Evolutionary conservation across 176 grass and related monocot genomes (phyloP), one percentile per base, ranked within the genome.

Genomic region (Neostapfia colusana): DNA sequence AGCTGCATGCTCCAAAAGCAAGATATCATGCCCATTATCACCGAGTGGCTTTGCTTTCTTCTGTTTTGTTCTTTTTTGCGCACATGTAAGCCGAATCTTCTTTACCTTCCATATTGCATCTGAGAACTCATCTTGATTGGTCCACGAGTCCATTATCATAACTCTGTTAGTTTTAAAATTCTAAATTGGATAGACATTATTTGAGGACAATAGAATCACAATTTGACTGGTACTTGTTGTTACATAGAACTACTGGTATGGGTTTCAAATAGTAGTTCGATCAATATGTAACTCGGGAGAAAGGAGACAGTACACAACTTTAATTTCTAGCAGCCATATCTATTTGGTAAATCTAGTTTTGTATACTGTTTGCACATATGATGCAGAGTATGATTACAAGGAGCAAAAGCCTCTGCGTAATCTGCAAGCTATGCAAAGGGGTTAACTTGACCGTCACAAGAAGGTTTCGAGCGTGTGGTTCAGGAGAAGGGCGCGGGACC

Each of bases 381-480:
- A 31, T 31, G 31, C 38, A 40, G 38, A 8, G 38, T 15, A 16
- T 48, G 3, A 55, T 31, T 28, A 12, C 34, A 4, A 35, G 18
- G 10, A 70, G 65, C 17, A 63, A 35, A 63, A 81, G n/a, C 42
- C 38, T 55, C 28, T 43, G 79, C 69, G 65, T 65, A 74, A 23
- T 65, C 31, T 65, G 40, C 59, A 82, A 65, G 60, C 69, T 43
- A 64, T 7, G 38, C 31, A 8, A 8, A 5, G 48, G 31, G 37
- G 55, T 17, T 16, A 13, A 4, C 63, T 81, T 5, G 23, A 72
- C 68, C 14, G 45, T 40, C 12, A 9, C 44, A 41, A 65, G 79
- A 41, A 65, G 79, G 54, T 25, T 43, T 67, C 8, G 64, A 45
- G 8, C 41, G 59, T 74, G 20, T 82, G 70, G 80, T 57, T 74